Percentiles rank a stretch among this genome's conserved stretches.
These are phyloP conservation scores for Suillus discolor DNA, from an alignment of 768 basidiomycete genomes.

Conservation along the genomic window DNA sequence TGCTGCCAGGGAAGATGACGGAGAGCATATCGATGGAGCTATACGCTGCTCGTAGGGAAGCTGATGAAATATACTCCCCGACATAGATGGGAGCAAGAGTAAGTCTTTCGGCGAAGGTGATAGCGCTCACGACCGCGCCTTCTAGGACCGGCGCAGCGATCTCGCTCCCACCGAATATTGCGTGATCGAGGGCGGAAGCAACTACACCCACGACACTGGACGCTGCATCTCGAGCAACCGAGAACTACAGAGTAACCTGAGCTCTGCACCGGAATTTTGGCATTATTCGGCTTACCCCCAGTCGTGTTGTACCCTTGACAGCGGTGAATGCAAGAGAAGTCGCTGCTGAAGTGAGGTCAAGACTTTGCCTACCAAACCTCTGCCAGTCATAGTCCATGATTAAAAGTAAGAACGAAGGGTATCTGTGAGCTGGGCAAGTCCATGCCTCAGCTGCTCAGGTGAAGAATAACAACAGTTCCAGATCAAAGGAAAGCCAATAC, in stretches of 20 bases:
- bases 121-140: conserved; percentile 57
- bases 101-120: conserved; percentile 69
- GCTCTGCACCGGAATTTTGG: conserved; percentile 10
- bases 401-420: conserved; percentile 6
- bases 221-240: conserved; percentile 63
- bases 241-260: conserved; percentile 52
- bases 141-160: conserved; percentile 61
- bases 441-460: conserved; percentile 19
- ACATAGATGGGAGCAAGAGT: conserved; percentile 76
- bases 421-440: conserved; percentile 19
- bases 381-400: conserved; percentile 41
- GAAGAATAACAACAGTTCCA: conserved; percentile 1
- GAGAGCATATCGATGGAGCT: conserved; percentile 76
- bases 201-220: conserved; percentile 60
- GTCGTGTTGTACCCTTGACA: conserved; percentile 65
- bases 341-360: conserved; percentile 67
- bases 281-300: conserved; percentile 57
- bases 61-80: conserved; percentile 75
- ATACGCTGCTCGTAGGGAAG: conserved; percentile 73
- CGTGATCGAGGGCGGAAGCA: conserved; percentile 61
- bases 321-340: conserved; percentile 68
- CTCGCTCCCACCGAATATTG: conserved; percentile 62
- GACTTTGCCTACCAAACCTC: conserved; percentile 52
- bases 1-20: conserved; percentile 71
- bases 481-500: conserved; percentile 3